Base-by-base conservation (phyloP, 2,329 filamentous ascomycete genomes). In the Talaromyces verruculosus region DNA sequence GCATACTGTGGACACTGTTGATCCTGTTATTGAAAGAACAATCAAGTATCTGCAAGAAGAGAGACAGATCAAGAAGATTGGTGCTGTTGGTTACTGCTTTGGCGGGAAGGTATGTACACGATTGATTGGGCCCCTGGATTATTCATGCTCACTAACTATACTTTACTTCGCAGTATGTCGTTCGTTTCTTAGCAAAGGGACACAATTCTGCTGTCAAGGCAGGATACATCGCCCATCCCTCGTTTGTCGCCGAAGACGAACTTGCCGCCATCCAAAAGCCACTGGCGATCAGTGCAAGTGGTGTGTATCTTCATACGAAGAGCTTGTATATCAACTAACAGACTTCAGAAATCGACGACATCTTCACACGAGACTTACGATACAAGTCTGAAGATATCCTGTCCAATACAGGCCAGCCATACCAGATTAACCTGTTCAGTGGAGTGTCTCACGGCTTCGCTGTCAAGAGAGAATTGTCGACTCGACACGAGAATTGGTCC, bases 381-480 rank as follows among this genome's bases (percentile, higher is more conserved):
- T 84, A 89, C 81, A 80, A 85, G 73, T 87, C 85, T 10, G 89
- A 91, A 76, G 82, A 78, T n/a, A 88, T 88, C 66, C 83, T 91
- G 53, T 79, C 80, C 66, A 81, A 87, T 74, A 81, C 80, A 3
- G 83, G 83, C 35, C 78, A 83, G 60, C 85, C 86, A 25, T 95
- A 91, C 79, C 91, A 96, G 80, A 89, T 95, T 76, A 91, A 85
- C 76, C 81, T 96, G 8, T 95, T 86, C 82, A 87, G 86, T 2
- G 87, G 87, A 64, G 87, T 91, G 35, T 78, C 79, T 64, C 92
- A 96, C 76, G 92, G 92, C 0, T 96, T 95, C 72, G 83, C 88
- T 8, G 88, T 93, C 1, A 86, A 91, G 64, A 84, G 83, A 33
- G 90, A 95, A 74, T 67, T 84, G 37, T 83, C 72, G 67, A 83